Evolutionary conservation across 1,284 basidiomycete genomes (phyloP), one percentile per base, ranked within the genome.

Genomic region (Rhodotorula sp.): DNA sequence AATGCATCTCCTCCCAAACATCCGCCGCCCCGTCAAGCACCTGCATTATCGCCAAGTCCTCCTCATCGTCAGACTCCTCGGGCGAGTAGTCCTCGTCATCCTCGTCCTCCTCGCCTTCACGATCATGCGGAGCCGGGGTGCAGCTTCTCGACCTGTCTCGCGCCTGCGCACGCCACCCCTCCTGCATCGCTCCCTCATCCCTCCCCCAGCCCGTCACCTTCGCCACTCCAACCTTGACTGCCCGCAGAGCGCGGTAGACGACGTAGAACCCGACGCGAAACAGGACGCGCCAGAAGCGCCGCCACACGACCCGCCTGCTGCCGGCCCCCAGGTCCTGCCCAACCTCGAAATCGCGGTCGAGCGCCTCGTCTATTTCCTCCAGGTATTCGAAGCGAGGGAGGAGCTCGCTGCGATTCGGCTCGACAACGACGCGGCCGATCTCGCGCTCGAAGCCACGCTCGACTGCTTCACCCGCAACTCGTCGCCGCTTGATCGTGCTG

Each of bases 371-470:
- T 4, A 31, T 13, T 6, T 48, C 20, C 20, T 31, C 57, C 30
- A 31, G 50, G 5, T 59, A 31, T 26, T n/a, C 40, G 40, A 44
- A 13, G 40, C 40, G 40, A 44, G 13, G 40, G 40, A 44, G 40
- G 40, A 44, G 40, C 40, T 44, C 40, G 40, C 40, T 44, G 40
- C 40, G 40, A 18, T 44, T 20, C 51, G 58, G 52, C 15, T 54
- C 64, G 64, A 65, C 59, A 5, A 26, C 37, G n/a, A 65, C 30
- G 30, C 59, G 52, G 28, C 64, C 52, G 53, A 65, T 31, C 64
- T 65, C 64, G 64, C 54, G 31, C 26, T 16, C 47, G 24, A 65
- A 64, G 11, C 62, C 62, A 26, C 26, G 24, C 1, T 37, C 34
- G 34, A 56, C 24, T 26, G 48, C 48, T 51, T 24, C 24, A 8